A percentile compares a stretch with the other conserved stretches of the same genome.
Conservation (phyloP, 306 rosid genomes). For the Cicer yamashitae region DNA sequence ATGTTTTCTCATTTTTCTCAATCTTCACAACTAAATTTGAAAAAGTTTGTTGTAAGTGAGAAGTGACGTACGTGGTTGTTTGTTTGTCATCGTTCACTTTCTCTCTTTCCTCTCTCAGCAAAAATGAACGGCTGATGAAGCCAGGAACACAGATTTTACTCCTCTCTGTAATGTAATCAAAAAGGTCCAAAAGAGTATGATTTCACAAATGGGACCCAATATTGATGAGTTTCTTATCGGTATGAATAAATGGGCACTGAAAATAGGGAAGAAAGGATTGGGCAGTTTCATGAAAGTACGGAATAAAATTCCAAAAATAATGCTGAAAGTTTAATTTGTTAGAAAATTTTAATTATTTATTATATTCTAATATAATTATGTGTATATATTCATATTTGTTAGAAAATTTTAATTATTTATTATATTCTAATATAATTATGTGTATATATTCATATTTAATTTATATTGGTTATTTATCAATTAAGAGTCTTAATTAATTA, state of each 20-base stretch:
- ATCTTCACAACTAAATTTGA: neutral
- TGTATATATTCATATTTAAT: too few relatives aligned
- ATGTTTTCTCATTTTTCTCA: too few relatives aligned
- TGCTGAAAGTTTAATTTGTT: too few relatives aligned
- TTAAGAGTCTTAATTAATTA: too few relatives aligned
- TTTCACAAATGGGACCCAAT: slow-evolving; percentile 48
- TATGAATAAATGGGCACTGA: slow-evolving; percentile 61
- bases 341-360: too few relatives aligned
- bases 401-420: too few relatives aligned
- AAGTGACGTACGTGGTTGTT: slow-evolving; percentile 51
- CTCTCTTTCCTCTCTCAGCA: slow-evolving; percentile 18
- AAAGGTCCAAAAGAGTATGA: slow-evolving; percentile 38
- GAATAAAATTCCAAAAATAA: neutral
- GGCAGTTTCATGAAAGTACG: slow-evolving; percentile 19
- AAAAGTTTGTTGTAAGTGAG: slow-evolving; percentile 36
- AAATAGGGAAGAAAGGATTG: slow-evolving; percentile 42
- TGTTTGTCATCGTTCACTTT: slow-evolving; percentile 47
- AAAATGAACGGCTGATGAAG: slow-evolving; percentile 32
- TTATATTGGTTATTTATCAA: too few relatives aligned
- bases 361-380: too few relatives aligned
- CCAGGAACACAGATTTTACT: slow-evolving; percentile 4
- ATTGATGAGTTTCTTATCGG: slow-evolving; percentile 37
- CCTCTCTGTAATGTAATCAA: slow-evolving; percentile 29
- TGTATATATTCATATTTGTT: too few relatives aligned
- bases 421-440: too few relatives aligned